Base-by-base conservation (phyloP, 1,284 basidiomycete species). In the Malassezia caprae region DNA sequence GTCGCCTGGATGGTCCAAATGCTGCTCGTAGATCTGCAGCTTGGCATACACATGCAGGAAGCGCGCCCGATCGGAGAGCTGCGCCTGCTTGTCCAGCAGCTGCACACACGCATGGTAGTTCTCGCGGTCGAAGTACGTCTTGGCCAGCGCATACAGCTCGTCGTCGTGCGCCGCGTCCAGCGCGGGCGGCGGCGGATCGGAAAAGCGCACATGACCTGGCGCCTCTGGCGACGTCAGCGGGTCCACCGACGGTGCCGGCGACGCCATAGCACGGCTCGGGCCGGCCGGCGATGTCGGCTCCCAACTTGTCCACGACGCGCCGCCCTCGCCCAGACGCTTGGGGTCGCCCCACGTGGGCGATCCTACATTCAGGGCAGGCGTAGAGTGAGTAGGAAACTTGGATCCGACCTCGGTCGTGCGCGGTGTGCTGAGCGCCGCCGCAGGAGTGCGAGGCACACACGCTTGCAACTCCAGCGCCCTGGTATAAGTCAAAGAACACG, bases 1-100 rank as follows among this genome's bases (percentile, higher is more conserved):
- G 52, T 61, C 62, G 51, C 60, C 62, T 21, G 66, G 61, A 24
- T 72, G 62, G 50, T 60, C 60, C 8, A 61, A 51, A 47, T 68
- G 66, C 39, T 61, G 53, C 30, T 70, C 64, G 7, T 63, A 68
- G 42, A 65, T 61, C 73, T 96, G 78, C 73, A 85, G 96, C 58
- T 82, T 82, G 54, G 86, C 82, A 72, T 96, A 96, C 32, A 85
- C 76, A 46, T 80, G 79, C 62, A 96, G 70, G 75, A 96, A 96
- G 17, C 79, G 78, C 1, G 85, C 84, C 66, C 86, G 86, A 26
- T 60, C 59, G 35, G 57, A 40, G 26, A 51, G 51, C 0, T 24
- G 6, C 7, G 35, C 28, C 15, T 48, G 31, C 35, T 44, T 26
- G 35, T 73, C 66, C 0, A 73, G 59, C 35, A 66, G 48, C 24